Evolutionary conservation across 78 protist species (phyloP), one percentile per base, ranked within the genome.

Genomic region (Polysphondylium violaceum): DNA sequence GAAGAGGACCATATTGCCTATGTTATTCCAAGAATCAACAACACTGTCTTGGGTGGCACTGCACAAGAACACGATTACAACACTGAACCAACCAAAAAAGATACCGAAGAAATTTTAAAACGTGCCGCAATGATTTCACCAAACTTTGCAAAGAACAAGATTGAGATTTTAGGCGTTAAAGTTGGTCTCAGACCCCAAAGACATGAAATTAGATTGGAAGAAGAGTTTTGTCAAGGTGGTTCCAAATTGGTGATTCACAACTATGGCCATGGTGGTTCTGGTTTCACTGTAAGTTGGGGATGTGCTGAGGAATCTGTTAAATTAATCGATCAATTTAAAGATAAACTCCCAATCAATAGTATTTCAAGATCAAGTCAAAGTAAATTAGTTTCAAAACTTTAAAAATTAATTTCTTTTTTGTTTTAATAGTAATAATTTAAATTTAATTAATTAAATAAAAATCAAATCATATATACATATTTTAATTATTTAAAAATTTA

Each of bases 211-310:
- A 50, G 93, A 55, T 71, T 88, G n/a, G 93, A 88, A 35, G 43
- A 33, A 59, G 72, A 88, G 59, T 75, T 31, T 47, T 27, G 16
- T 35, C 87, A 88, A 41, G 79, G 55, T 68, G 86, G 76, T 35
- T 53, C 85, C 61, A 87, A 87, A 67, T 68, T 87, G 19, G 56
- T 87, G 0, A 75, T 87, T 3, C 93, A 87, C 29, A 88, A 74
- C 47, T 88, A 88, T 59, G 86, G 93, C 43, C 93, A 88, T 67
- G 93, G 93, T 88, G 93, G 86, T 35, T 67, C 86, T 74, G 93
- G 93, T 44, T 88, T 76, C 74, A 88, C 93, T 21, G 86, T 88
- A 33, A 63, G 77, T 71, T 74, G 85, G 86, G 93, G 93, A 47
- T 88, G 93, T 73, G 93, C 93, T 36, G 8, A 47, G 6, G 93